Base-by-base conservation (phyloP, 306 rosid genomes). In the Pueraria montana region DNA sequence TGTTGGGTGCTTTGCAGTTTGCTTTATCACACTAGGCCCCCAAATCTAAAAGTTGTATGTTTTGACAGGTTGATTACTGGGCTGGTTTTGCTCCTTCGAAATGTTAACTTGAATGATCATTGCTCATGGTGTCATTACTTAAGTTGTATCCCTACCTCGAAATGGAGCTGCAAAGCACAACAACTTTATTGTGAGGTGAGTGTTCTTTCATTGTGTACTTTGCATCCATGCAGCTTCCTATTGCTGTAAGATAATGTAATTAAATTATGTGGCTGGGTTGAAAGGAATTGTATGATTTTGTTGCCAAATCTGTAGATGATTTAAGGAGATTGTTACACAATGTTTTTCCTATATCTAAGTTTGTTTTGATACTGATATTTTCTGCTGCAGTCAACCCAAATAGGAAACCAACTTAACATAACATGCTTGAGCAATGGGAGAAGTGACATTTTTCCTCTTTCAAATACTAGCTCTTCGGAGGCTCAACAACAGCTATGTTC, bases 101-200 rank as follows among this genome's bases (percentile, higher is more conserved):
- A 91, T 61, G 89, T 83, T 52, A 80, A 92, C 73, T 43, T 91
- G 86, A 91, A 89, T 18, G 86, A 92, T 0, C 84, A 13, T 26
- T 94, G 98, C 83, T 83, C 91, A 17, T 94, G 97, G 95, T 94
- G 98, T 76, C 97, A 89, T 61, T 91, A 89, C 83, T 73, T 94
- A 78, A 94, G 91, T 79, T 88, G 97, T 63, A 79, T 92, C 79
- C 95, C 94, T 30, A 92, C 89, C 62, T 80, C 93, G 68, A 87
- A 85, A 84, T 90, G 96, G 98, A 89, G 86, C 49, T 94, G 94
- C 88, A 59, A 88, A 26, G 56, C 89, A 12, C 82, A 75, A 48
- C 45, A 56, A 45, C 40, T 59, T 11, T 83, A 61, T 72, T 93
- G 98, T 71, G 76, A 90, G 92, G 94, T 93, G 77, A 85, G 77